Conservation (phyloP, 148 eudicot genomes). For the Tetragonia tetragonoides region DNA sequence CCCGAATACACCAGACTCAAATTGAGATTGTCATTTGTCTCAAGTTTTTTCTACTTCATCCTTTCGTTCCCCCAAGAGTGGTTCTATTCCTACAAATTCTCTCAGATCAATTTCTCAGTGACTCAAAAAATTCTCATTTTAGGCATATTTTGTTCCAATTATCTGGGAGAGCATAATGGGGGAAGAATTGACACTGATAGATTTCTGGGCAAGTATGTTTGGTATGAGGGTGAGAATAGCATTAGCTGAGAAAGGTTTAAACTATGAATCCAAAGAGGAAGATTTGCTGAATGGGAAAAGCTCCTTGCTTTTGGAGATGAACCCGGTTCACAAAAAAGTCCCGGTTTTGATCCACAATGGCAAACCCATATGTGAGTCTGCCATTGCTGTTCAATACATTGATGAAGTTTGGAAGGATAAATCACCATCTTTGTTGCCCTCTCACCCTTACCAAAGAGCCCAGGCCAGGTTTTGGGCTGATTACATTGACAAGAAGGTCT, state of each 20-base stretch:
- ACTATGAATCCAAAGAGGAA: constrained; percentile 6
- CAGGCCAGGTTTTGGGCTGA: constrained; percentile 22
- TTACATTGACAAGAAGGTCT: constrained; percentile 14
- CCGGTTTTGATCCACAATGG: constrained; percentile 25
- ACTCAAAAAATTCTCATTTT: too few species aligned
- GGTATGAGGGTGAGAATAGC: constrained; percentile 32
- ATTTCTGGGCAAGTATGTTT: constrained; percentile 30
- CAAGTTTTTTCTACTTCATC: too few species aligned
- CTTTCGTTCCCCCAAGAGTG: too few species aligned
- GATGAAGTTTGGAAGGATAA: constrained; percentile 7
- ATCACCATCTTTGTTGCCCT: background rate
- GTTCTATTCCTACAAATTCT: too few species aligned
- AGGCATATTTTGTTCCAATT: too few species aligned
- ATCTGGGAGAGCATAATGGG: background rate
- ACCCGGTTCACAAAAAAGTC: constrained; percentile 34
- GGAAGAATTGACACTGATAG: background rate
- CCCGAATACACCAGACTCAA: too few species aligned
- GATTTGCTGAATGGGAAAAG: constrained; percentile 1
- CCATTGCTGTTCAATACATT: constrained; percentile 5
- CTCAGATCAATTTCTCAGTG: too few species aligned
- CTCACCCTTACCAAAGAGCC: constrained; percentile 9
- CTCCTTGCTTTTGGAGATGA: constrained; percentile 22
- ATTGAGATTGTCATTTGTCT: too few species aligned
- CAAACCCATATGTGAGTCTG: constrained; percentile 12
- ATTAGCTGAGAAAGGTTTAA: constrained; percentile 20